Evolutionary conservation across 768 basidiomycete species (phyloP), one percentile per base, ranked within the genome.

Genomic region (Calvatia gigantea): DNA sequence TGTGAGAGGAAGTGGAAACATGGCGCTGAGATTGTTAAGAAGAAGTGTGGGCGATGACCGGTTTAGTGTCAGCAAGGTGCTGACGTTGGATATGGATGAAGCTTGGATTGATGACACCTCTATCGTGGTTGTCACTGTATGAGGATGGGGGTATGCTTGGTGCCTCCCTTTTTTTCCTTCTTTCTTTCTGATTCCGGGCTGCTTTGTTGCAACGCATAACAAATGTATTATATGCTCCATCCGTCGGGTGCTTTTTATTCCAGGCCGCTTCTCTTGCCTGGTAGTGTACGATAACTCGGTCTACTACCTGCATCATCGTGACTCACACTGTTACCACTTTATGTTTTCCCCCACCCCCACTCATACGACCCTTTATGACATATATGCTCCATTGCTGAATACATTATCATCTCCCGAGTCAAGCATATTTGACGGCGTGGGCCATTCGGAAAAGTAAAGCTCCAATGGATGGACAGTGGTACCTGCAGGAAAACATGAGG

Each of bases 51-150:
- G 85, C 23, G 78, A 79, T 27, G 81, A 86, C 57, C 58, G 70
- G 25, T 73, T 69, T 56, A 69, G 42, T 41, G 81, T 86, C 38
- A 85, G 84, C 33, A 75, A 75, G 56, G 77, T 80, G 54, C 66
- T 87, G 69, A 86, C 83, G 31, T 67, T 86, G 63, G 82, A 87
- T 62, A 77, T 85, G 79, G 81, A 84, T 54, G 71, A 70, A 38
- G 77, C 81, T 15, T 87, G 86, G 85, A 74, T 87, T 57, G 86
- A 87, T 58, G 86, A 87, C 65, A 82, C 85, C 7, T 74, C 84
- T 7, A 79, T 87, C 55, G 74, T 87, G 54, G 85, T 87, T 23
- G 41, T 58, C 14, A 57, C 56, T 21, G 35, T 60, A 15, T 60
- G 46, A 57, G 42, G n/a, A 14, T 32, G 11, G 41, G 1, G 17